Percentiles rank a stretch among this genome's conserved stretches.
Conservation (phyloP, 176 grass and related monocot species). For the Eremochloa ophiuroides region DNA sequence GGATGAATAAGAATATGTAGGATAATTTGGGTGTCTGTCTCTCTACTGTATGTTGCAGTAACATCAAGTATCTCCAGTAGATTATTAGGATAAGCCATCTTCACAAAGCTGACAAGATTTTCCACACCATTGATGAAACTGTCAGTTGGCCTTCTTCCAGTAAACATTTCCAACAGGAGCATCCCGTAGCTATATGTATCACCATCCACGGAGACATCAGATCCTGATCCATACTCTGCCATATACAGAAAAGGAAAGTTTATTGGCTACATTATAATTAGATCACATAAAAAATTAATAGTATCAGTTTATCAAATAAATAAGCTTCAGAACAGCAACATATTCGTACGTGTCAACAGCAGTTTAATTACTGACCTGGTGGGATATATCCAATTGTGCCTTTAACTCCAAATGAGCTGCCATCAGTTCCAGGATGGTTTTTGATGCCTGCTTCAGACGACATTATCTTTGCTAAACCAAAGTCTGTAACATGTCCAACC, state of each 20-base stretch:
- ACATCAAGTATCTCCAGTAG: constrained; percentile 27
- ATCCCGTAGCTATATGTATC: constrained; percentile 48
- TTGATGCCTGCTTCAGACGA: not conserved
- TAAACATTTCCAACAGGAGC: constrained; percentile 42
- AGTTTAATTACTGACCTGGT: constrained; percentile 21
- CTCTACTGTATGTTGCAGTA: not conserved
- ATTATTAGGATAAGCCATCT: constrained; percentile 20
- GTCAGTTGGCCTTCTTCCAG: constrained; percentile 38
- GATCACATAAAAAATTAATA: not conserved
- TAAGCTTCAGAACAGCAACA: not conserved
- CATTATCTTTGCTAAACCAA: constrained; percentile 45
- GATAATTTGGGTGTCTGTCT: not conserved
- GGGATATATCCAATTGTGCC: constrained; percentile 49
- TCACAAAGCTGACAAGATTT: constrained; percentile 31
- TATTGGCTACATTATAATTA: not conserved
- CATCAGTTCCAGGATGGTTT: not conserved
- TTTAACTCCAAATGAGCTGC: constrained; percentile 32
- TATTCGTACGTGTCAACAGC: not conserved
- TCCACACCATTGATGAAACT: not conserved
- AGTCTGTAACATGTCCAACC: constrained; percentile 43
- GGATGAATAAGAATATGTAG: not conserved
- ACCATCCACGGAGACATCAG: constrained; percentile 22
- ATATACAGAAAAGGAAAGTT: not conserved
- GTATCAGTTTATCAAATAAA: not conserved
- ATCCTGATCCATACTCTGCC: constrained; percentile 41